Evolutionary conservation across 768 basidiomycete genomes (phyloP).

Genomic region (Russula vinacea): DNA sequence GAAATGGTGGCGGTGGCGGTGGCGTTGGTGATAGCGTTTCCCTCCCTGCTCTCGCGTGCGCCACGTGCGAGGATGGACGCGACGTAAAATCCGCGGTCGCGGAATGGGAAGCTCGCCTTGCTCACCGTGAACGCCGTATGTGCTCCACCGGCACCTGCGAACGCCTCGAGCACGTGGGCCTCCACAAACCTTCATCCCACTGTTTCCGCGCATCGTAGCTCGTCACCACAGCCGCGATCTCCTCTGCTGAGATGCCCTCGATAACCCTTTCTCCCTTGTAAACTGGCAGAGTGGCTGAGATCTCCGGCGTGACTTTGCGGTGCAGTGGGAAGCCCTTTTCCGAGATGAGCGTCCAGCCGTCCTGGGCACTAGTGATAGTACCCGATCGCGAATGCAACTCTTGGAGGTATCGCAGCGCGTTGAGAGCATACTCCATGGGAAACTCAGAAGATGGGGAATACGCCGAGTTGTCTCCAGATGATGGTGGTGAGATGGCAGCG

Average conservation of each 20-base stretch:
- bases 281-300: conserved; percentile 79
- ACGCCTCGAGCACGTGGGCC: conserved; percentile 67
- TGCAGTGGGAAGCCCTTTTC: conserved; percentile 77
- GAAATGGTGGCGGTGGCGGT: conserved; percentile 1
- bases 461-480: conserved; percentile 41
- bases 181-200: conserved; percentile 87
- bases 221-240: conserved; percentile 70
- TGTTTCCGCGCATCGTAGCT: conserved; percentile 68
- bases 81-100: conserved; percentile 82
- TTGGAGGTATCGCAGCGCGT: conserved; percentile 78
- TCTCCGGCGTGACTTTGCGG: conserved; percentile 68
- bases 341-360: conserved; percentile 73
- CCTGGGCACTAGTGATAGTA: conserved; percentile 30
- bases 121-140: conserved; percentile 68
- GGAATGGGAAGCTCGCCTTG: conserved; percentile 85
- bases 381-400: conserved; percentile 57
- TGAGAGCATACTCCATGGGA: conserved; percentile 79
- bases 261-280: conserved; percentile 89
- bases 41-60: conserved; percentile 39
- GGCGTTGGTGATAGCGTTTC: conserved; percentile 12
- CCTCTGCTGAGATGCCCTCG: conserved; percentile 90
- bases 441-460: conserved; percentile 53
- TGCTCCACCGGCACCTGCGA: conserved; percentile 57
- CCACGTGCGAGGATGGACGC: conserved; percentile 70
- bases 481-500: conserved; percentile 65